Evolutionary conservation across 345 rosid species (phyloP).

Genomic region (Mercurialis annua): DNA sequence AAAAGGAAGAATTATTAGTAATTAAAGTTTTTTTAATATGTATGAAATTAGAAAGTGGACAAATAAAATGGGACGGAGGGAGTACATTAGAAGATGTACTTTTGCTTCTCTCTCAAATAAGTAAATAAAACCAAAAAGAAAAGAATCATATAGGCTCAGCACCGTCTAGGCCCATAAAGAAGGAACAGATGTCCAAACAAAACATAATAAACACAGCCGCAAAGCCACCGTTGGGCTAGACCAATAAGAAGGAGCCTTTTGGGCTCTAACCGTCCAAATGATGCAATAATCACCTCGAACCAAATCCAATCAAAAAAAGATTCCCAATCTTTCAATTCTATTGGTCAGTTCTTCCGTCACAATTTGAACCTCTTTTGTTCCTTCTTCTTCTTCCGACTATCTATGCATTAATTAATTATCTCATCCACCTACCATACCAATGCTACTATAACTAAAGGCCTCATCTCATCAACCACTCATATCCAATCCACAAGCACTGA

Average conservation of each 20-base stretch:
- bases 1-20: too few species aligned
- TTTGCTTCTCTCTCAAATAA: too few species aligned
- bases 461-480: not conserved
- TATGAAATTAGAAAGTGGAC: too few species aligned
- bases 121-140: too few species aligned
- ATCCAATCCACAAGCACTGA: not conserved
- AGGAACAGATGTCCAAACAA: not conserved
- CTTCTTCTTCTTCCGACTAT: too few species aligned
- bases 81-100: too few species aligned
- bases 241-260: slow-evolving; percentile 3
- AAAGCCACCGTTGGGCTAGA: not conserved
- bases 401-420: too few species aligned
- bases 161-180: not conserved
- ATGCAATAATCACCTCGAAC: not conserved
- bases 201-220: not conserved
- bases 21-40: too few species aligned
- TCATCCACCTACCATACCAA: too few species aligned
- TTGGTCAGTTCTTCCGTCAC: not conserved
- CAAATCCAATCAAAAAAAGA: not conserved
- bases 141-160: too few species aligned
- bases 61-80: too few species aligned
- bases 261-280: not conserved
- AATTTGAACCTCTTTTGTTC: not conserved
- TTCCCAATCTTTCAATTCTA: not conserved
- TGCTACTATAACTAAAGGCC: too few species aligned